phyloP scores from a whole-genome alignment of 2,329 filamentous ascomycete genomes.

The Macrophomina tecta region DNA sequence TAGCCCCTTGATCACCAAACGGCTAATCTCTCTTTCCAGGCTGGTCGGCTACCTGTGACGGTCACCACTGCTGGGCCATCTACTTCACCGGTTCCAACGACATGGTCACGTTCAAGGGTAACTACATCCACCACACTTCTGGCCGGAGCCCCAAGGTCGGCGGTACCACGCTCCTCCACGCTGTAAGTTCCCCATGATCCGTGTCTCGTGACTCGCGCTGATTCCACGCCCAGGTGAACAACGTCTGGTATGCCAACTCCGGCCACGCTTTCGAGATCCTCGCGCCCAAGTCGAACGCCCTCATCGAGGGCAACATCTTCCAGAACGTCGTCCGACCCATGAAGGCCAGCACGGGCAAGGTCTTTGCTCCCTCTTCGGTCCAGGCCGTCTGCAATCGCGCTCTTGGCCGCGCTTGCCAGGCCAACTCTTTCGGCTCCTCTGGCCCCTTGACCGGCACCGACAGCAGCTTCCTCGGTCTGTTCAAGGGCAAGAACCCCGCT shows the following conservation, averaged over 20 bases:
- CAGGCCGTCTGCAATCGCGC: no score
- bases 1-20: no score
- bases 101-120: slow-evolving; percentile 51
- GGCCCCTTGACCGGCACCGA: no score
- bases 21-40: slow-evolving; percentile 53
- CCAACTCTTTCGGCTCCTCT: no score
- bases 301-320: slow-evolving; percentile 55
- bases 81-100: slow-evolving; percentile 46
- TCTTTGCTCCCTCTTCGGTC: no score
- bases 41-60: slow-evolving; percentile 39
- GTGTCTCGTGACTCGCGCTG: no score
- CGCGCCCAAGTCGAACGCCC: slow-evolving; percentile 32
- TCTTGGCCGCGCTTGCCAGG: no score
- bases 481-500: no score
- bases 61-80: slow-evolving; percentile 53
- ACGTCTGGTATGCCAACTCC: slow-evolving; percentile 45
- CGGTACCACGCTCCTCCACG: slow-evolving; percentile 32
- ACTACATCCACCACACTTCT: slow-evolving; percentile 54
- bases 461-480: no score
- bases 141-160: slow-evolving; percentile 54
- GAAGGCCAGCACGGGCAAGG: slow-evolving; percentile 32
- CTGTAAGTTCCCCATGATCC: background rate
- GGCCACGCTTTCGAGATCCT: slow-evolving; percentile 50
- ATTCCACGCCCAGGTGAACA: slow-evolving; percentile 31
- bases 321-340: slow-evolving; percentile 49